Percentiles rank a stretch among this genome's conserved stretches.
phyloP scores from a whole-genome alignment of 768 basidiomycete species.

The Mycena rosella region DNA sequence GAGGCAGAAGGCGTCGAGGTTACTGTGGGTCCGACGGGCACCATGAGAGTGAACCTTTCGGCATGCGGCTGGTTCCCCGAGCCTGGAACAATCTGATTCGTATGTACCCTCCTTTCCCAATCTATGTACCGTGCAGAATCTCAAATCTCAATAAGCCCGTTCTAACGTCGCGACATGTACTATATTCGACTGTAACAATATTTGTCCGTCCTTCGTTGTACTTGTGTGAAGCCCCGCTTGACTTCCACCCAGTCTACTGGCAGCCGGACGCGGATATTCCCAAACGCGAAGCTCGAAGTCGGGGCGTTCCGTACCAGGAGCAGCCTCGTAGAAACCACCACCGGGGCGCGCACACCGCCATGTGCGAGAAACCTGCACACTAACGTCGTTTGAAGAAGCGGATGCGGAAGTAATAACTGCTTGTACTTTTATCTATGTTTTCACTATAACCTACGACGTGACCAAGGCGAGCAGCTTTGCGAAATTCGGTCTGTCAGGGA shows the following conservation, averaged over 20 bases:
- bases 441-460: neutral
- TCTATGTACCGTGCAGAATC: too few relatives aligned
- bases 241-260: slow-evolving; percentile 77
- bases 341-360: slow-evolving; percentile 65
- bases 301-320: slow-evolving; percentile 74
- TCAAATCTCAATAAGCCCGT: too few relatives aligned
- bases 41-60: slow-evolving; percentile 68
- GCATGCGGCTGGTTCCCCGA: slow-evolving; percentile 79
- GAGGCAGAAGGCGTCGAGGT: slow-evolving; percentile 90
- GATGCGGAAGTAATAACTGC: slow-evolving; percentile 73
- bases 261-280: slow-evolving; percentile 92
- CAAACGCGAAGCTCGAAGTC: slow-evolving; percentile 88
- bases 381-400: slow-evolving; percentile 93
- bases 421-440: slow-evolving; percentile 23
- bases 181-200: too few relatives aligned
- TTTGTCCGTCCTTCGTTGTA: slow-evolving; percentile 44
- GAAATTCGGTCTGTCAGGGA: slow-evolving; percentile 57
- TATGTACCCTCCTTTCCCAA: too few relatives aligned
- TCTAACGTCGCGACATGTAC: too few relatives aligned
- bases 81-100: slow-evolving; percentile 26
- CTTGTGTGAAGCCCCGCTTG: neutral
- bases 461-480: slow-evolving; percentile 27
- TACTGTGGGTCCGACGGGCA: slow-evolving; percentile 64
- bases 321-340: slow-evolving; percentile 60
- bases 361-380: too few relatives aligned